phyloP scores from a whole-genome alignment of 2,329 filamentous ascomycete species.

The Clonostachys rosea region DNA sequence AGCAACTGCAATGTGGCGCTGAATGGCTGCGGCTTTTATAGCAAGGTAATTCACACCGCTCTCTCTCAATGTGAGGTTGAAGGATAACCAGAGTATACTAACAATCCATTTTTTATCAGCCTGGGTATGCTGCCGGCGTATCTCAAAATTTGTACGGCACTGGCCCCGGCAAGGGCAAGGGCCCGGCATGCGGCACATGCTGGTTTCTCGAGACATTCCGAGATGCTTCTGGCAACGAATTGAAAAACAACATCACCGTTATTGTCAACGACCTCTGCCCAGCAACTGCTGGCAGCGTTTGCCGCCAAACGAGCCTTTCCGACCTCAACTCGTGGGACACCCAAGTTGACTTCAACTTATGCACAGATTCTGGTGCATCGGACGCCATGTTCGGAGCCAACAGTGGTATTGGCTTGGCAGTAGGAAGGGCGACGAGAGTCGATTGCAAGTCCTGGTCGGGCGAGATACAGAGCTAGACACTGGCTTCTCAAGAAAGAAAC shows the following conservation, averaged over 20 bases:
- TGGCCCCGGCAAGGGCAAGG: not conserved
- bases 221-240: not conserved
- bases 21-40: not conserved
- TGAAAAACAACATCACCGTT: not conserved
- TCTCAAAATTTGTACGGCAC: constrained; percentile 2
- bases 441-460: constrained; percentile 2
- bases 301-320: not conserved
- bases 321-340: not conserved
- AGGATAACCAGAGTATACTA: no score
- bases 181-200: constrained; percentile 2
- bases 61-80: not conserved
- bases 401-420: constrained; percentile 1
- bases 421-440: constrained; percentile 1
- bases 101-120: not conserved
- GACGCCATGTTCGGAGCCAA: constrained; percentile 2
- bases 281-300: not conserved
- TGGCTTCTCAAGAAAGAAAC: no score
- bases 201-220: constrained; percentile 1
- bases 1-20: not conserved
- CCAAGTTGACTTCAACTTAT: constrained; percentile 5
- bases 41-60: not conserved
- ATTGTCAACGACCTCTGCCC: constrained; percentile 4
- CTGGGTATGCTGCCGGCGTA: constrained; percentile 1
- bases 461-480: not conserved
- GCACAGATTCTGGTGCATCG: constrained; percentile 2